Percentiles rank a stretch among this genome's conserved stretches.
Conservation (phyloP, 1,284 basidiomycete species). For the Pseudomicrostroma phylloplanum region DNA sequence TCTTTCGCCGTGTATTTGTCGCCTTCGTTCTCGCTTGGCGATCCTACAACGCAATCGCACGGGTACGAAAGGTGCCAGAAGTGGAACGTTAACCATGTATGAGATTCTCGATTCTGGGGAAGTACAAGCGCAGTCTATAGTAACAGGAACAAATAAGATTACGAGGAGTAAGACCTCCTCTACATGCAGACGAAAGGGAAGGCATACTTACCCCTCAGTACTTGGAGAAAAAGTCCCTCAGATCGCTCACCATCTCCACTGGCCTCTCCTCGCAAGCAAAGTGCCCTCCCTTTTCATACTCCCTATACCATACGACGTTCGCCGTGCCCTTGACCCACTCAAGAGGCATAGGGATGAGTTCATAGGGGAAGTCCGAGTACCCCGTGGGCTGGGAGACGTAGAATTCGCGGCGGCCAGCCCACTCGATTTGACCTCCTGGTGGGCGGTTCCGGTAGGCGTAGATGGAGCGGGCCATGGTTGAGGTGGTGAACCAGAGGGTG, state of each 20-base stretch:
- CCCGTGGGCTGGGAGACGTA: conserved; percentile 51
- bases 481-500: conserved; percentile 53
- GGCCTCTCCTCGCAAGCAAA: conserved; percentile 54
- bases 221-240: conserved; percentile 32
- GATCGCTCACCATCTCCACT: conserved; percentile 43
- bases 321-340: conserved; percentile 47
- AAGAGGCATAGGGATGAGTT: conserved; percentile 51
- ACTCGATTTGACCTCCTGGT: conserved; percentile 8
- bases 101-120: no score
- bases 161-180: no score
- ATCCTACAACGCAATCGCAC: no score
- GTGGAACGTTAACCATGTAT: no score
- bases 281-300: conserved; percentile 47
- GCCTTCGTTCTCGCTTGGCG: no score
- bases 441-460: conserved; percentile 53
- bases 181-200: no score
- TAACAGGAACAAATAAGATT: no score
- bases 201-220: no score
- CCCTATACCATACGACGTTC: conserved; percentile 49
- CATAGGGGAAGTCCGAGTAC: conserved; percentile 51
- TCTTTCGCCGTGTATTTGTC: no score
- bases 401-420: conserved; percentile 20
- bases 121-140: no score
- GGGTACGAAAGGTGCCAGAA: no score
- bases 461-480: conserved; percentile 52